phyloP scores from a whole-genome alignment of 1,284 basidiomycete species.

The Erythrobasidium hasegawianum region DNA sequence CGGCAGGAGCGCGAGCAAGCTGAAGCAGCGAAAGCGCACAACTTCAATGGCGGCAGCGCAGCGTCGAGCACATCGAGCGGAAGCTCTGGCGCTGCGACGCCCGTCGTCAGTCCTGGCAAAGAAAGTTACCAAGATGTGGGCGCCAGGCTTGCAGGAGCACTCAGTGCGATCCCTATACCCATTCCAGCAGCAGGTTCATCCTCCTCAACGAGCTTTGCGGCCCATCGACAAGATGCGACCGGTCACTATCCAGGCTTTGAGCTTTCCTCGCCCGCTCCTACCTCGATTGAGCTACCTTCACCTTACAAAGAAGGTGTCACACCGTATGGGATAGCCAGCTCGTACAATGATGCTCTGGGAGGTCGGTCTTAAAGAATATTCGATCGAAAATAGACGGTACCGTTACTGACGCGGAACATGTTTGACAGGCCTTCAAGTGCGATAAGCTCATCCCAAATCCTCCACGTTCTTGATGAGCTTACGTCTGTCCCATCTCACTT shows the following conservation, averaged over 20 bases:
- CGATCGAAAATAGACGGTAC: conserved; percentile 1
- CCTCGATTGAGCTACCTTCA: too few relatives aligned
- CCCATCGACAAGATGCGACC: too few relatives aligned
- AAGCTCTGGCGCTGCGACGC: neutral
- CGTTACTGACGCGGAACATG: neutral
- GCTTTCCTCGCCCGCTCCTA: too few relatives aligned
- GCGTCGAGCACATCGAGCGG: neutral
- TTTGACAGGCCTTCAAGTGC: neutral
- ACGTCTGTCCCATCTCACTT: neutral
- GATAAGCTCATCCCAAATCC: neutral
- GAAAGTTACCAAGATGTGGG: too few relatives aligned
- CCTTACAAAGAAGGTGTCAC: conserved; percentile 6
- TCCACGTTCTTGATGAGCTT: neutral
- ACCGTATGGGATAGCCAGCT: neutral
- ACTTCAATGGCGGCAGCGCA: neutral
- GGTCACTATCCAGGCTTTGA: too few relatives aligned
- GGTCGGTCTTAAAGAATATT: conserved; percentile 3
- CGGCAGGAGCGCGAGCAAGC: conserved; percentile 27
- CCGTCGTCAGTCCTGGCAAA: too few relatives aligned
- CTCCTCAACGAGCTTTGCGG: too few relatives aligned
- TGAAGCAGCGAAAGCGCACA: conserved; percentile 18
- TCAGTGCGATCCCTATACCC: too few relatives aligned
- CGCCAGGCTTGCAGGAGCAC: too few relatives aligned
- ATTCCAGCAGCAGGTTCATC: too few relatives aligned
- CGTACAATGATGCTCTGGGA: conserved; percentile 13